Base-by-base conservation (phyloP, 495 filamentous ascomycete genomes). In the Hypoxylon crocopeplum region DNA sequence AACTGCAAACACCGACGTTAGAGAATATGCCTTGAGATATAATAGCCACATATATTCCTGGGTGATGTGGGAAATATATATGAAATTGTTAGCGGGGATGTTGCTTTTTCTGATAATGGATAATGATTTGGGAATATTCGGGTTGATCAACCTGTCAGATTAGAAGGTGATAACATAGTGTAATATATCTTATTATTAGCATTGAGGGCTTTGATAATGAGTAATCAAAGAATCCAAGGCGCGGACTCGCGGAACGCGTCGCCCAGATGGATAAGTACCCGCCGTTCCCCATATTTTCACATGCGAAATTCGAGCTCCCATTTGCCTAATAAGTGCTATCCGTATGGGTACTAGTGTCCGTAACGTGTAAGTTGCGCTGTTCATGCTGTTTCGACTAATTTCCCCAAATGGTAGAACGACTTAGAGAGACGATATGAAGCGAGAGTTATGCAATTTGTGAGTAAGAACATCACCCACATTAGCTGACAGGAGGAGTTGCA, bases 261-360 rank as follows among this genome's bases (percentile, higher is more conserved):
- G 41, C 44, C 34, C 41, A 37, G 12, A 20, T 17, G 22, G 29
- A 46, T 39, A 46, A 21, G 39, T 49, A 45, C 13, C 59, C 48
- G 53, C 50, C 27, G n/a, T 40, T 64, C 55, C 29, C 61, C 61
- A 64, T 64, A 50, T 55, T 59, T 64, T 64, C 61, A 64, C 55
- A 64, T 64, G 60, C 11, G 53, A 59, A 55, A 34, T 39, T 16
- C 19, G 27, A 19, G 36, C 13, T 11, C 38, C 27, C 24, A 55
- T 48, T 36, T 24, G 42, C 41, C 33, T 58, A 58, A 49, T 54
- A 13, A 13, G 10, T 16, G 39, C 5, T 29, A 10, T n/a, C 25
- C 25, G 10, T 5, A 10, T 29, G 10, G 5, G 25, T 5, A 29
- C 10, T 10, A 5, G 25, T 29, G 25, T 29, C 10, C 5, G 25